A percentile compares a stretch with the other conserved stretches of the same genome.
Conservation (phyloP, 2,329 filamentous ascomycete genomes). For the Colletotrichum limetticola region DNA sequence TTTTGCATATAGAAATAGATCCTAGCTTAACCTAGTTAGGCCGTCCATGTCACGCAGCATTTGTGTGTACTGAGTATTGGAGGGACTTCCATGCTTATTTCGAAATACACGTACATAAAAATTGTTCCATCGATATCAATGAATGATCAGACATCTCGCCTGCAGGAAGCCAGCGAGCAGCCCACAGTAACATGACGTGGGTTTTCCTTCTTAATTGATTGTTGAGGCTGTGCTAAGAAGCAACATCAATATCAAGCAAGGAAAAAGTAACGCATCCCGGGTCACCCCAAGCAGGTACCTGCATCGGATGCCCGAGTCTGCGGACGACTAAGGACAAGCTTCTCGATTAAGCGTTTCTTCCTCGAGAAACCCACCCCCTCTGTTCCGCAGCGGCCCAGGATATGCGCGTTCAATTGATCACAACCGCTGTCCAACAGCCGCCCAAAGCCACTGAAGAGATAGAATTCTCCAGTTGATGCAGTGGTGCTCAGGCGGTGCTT, state of each 20-base stretch:
- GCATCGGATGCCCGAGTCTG: conserved; percentile 14
- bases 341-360: conserved; percentile 23
- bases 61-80: neutral
- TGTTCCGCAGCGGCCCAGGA: neutral
- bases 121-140: neutral
- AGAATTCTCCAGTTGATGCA: neutral
- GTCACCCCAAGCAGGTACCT: conserved; percentile 16
- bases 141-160: neutral
- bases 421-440: neutral
- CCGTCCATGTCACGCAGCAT: neutral
- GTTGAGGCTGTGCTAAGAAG: conserved; percentile 26
- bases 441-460: neutral
- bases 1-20: conserved; percentile 8
- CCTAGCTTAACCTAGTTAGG: neutral
- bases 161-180: neutral
- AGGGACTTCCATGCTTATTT: neutral
- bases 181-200: conserved; percentile 4
- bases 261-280: conserved; percentile 9
- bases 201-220: conserved; percentile 9
- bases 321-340: conserved; percentile 31
- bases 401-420: conserved; percentile 8
- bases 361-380: conserved; percentile 2
- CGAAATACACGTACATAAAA: neutral
- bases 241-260: conserved; percentile 2
- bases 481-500: conserved; percentile 7